phyloP scores from a whole-genome alignment of 768 basidiomycete species.

The Pisolithus marmoratus region DNA sequence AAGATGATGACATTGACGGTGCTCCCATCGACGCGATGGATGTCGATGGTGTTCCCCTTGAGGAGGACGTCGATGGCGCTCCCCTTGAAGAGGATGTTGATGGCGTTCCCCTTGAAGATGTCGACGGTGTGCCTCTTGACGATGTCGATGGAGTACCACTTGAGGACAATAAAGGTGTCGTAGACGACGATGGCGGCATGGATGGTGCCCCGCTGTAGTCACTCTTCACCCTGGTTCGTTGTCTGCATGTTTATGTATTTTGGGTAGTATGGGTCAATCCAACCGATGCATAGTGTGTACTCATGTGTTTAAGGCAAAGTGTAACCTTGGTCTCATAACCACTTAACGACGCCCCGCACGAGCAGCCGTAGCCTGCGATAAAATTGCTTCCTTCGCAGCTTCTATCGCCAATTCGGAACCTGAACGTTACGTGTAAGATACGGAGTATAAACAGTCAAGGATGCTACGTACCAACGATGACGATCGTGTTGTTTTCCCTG shows the following conservation, averaged over 20 bases:
- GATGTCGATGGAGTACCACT: conserved; percentile 6
- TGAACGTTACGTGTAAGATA: conserved; percentile 24
- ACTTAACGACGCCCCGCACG: conserved; percentile 16
- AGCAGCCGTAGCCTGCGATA: conserved; percentile 45
- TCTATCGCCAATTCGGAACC: conserved; percentile 64
- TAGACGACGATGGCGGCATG: neutral
- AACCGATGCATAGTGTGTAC: neutral
- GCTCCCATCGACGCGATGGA: conserved; percentile 26
- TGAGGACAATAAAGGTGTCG: neutral
- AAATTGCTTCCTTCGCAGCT: conserved; percentile 73
- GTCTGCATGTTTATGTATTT: neutral
- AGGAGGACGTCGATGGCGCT: conserved; percentile 10
- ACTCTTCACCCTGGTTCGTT: neutral
- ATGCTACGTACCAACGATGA: conserved; percentile 67
- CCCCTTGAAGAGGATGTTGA: conserved; percentile 16
- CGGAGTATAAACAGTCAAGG: neutral
- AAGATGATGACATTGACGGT: conserved; percentile 26
- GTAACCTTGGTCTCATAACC: neutral
- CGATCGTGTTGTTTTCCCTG: conserved; percentile 81
- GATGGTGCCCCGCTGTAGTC: neutral
- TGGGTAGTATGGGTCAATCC: neutral
- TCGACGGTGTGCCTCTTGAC: conserved; percentile 34
- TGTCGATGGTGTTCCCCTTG: conserved; percentile 35
- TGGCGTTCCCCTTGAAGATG: conserved; percentile 27
- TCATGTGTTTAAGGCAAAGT: neutral